phyloP scores from a whole-genome alignment of 2,329 filamentous ascomycete genomes.

The Calonectria henricotiae region DNA sequence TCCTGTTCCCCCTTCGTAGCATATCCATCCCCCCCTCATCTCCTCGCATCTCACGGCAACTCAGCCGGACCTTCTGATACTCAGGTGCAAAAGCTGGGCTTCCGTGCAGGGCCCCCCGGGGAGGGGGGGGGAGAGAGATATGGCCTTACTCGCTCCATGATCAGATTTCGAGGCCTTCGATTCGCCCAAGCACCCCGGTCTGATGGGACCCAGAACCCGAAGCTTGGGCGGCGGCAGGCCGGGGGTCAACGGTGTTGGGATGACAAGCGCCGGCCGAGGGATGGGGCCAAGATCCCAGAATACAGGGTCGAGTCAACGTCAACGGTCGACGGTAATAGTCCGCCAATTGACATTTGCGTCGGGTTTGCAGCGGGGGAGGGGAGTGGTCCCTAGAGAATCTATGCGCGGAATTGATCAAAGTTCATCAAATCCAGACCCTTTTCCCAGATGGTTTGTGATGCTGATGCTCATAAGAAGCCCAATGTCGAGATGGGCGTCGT shows the following conservation, averaged over 20 bases:
- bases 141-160: neutral
- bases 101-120: neutral
- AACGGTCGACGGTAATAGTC: constrained; percentile 34
- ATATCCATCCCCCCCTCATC: neutral
- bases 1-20: too few relatives aligned
- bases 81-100: neutral
- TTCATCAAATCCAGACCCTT: constrained; percentile 9
- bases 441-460: too few relatives aligned
- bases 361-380: neutral
- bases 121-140: neutral
- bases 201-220: neutral
- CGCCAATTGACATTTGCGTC: constrained; percentile 37
- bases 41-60: constrained; percentile 15
- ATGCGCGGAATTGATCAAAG: neutral
- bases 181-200: constrained; percentile 37
- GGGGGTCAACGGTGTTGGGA: constrained; percentile 28
- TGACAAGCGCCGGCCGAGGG: constrained; percentile 44
- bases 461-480: too few relatives aligned
- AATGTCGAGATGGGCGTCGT: too few relatives aligned
- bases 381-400: constrained; percentile 2
- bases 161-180: constrained; percentile 24
- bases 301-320: neutral
- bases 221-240: constrained; percentile 37
- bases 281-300: constrained; percentile 24
- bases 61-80: constrained; percentile 30